Evolutionary conservation across 108 stramenopile genomes (phyloP), one percentile per base, ranked within the genome.

Genomic region (Nitzschia sp.): DNA sequence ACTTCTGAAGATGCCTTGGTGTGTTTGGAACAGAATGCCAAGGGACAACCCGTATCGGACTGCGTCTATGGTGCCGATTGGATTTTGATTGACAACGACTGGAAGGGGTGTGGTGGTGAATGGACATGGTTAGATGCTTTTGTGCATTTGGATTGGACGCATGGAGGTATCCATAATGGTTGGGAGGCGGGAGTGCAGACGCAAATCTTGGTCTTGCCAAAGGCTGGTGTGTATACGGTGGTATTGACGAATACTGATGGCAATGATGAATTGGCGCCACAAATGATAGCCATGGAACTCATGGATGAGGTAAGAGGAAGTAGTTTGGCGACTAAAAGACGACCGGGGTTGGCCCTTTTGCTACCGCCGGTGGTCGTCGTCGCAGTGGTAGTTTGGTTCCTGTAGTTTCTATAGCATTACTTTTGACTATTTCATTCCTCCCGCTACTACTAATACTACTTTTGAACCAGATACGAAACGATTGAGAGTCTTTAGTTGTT

Each of bases 211-310:
- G 24, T 73, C 21, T 56, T 73, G 1, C 64, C 72, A 38, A 36
- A 45, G 28, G 60, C 72, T 2, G 72, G 72, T 18, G 21, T 66
- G 15, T 73, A 64, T 38, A 64, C 36, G 1, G 63, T 42, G 3
- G 72, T 73, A 9, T 19, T 73, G 11, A 64, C 54, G 2, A 73
- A 73, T 34, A 66, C 68, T 3, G 31, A 58, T 31, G 68, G 47
- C 26, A 58, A 58, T 38, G 56, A 57, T 29, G 68, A 57, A 28
- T 18, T 27, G 3, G 66, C 66, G 13, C 35, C 68, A 1, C 35
- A 69, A 58, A 42, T 15, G 15, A 11, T 42, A 15, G 38, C 38
- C 11, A 42, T 42, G 38, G n/a, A n/a, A n/a, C n/a, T n/a, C n/a
- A n/a, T n/a, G n/a, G n/a, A n/a, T n/a, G n/a, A n/a, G n/a, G n/a